phyloP scores from a whole-genome alignment of 768 basidiomycete species.

The Chlorophyllum brunneum region DNA sequence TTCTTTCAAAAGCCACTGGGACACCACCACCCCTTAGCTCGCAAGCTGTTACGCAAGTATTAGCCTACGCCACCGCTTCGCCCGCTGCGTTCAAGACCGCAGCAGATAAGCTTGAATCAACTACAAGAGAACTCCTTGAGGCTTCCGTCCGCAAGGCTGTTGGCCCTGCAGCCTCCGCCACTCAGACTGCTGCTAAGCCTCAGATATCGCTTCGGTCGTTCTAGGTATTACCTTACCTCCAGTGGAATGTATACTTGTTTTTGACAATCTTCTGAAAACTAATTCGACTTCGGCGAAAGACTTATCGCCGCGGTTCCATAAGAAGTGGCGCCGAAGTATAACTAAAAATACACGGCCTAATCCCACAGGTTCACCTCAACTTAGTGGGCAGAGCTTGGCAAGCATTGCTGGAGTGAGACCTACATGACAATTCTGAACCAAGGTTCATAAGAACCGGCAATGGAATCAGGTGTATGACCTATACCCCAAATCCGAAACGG shows the following conservation, averaged over 20 bases:
- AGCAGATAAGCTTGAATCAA: constrained; percentile 58
- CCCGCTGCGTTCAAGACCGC: constrained; percentile 85
- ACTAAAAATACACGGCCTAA: too few species aligned
- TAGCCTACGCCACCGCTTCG: constrained; percentile 66
- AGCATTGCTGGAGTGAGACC: too few species aligned
- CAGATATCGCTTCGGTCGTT: constrained; percentile 79
- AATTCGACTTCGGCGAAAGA: too few species aligned
- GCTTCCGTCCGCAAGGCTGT: constrained; percentile 75
- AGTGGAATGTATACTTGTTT: background rate
- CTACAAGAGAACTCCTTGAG: constrained; percentile 64
- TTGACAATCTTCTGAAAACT: too few species aligned
- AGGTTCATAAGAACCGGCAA: too few species aligned
- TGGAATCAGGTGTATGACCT: too few species aligned
- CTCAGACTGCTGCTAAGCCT: constrained; percentile 49
- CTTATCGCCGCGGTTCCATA: too few species aligned
- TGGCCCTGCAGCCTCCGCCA: constrained; percentile 28
- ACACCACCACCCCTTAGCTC: constrained; percentile 45
- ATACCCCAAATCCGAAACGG: too few species aligned
- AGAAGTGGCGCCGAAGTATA: too few species aligned
- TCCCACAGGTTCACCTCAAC: too few species aligned
- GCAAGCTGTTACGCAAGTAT: constrained; percentile 61
- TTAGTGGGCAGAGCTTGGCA: too few species aligned
- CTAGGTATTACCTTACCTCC: constrained; percentile 29
- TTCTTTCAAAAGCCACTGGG: constrained; percentile 46
- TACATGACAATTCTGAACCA: too few species aligned